phyloP scores from a whole-genome alignment of 2,329 filamentous ascomycete species.

The Drechslerella dactyloides region DNA sequence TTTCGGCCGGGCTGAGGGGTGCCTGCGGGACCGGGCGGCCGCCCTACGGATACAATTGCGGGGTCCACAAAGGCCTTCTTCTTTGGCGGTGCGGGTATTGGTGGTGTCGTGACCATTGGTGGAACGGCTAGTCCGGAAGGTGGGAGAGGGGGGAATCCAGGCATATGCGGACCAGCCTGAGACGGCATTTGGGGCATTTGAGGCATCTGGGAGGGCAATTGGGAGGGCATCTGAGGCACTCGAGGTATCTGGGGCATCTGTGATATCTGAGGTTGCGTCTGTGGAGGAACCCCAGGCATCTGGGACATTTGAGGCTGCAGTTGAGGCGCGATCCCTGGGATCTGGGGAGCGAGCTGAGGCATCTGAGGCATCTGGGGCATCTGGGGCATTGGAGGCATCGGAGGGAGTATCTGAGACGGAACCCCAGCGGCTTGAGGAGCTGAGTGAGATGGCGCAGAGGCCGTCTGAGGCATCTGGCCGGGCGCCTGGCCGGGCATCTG shows the following conservation, averaged over 20 bases:
- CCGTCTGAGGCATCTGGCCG: constrained; percentile 21
- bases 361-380: constrained; percentile 18
- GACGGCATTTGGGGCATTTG: constrained; percentile 11
- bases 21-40: constrained; percentile 38
- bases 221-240: constrained; percentile 10
- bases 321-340: constrained; percentile 22
- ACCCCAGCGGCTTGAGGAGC: no score
- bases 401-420: constrained; percentile 7
- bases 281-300: no score
- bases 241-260: constrained; percentile 5
- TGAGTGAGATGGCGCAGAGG: no score
- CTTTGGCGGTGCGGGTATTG: constrained; percentile 19
- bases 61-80: constrained; percentile 53
- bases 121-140: constrained; percentile 13
- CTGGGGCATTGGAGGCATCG: constrained; percentile 23
- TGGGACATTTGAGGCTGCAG: not conserved
- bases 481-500: constrained; percentile 6
- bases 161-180: no score
- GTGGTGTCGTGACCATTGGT: constrained; percentile 29
- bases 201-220: constrained; percentile 21
- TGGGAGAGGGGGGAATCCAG: constrained; percentile 28
- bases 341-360: no score
- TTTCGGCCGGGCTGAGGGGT: not conserved
- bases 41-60: constrained; percentile 54
- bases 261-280: constrained; percentile 8